Conservation (phyloP, 1,284 basidiomycete species). For the Apiotrichum veenhuisii region DNA sequence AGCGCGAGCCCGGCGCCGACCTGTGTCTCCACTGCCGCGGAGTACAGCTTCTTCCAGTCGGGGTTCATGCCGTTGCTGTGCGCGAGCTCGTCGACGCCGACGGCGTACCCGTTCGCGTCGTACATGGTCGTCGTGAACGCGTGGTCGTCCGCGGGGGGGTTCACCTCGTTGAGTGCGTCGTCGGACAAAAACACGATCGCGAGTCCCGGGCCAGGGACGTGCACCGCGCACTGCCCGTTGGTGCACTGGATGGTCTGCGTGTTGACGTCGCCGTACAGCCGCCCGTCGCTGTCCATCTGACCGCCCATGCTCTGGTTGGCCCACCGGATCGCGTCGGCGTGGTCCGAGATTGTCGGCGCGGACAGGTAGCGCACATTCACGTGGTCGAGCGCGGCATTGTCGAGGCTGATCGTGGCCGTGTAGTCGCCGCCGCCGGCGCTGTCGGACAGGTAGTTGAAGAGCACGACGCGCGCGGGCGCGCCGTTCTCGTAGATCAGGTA, state of each 20-base stretch:
- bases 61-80: constrained; percentile 45
- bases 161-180: constrained; percentile 50
- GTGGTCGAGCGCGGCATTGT: constrained; percentile 3
- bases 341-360: constrained; percentile 56
- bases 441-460: constrained; percentile 62
- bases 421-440: constrained; percentile 50
- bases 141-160: constrained; percentile 43
- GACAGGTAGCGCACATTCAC: constrained; percentile 47
- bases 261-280: constrained; percentile 55
- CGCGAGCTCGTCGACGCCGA: constrained; percentile 38
- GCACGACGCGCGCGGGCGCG: constrained; percentile 56
- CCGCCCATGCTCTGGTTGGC: constrained; percentile 65
- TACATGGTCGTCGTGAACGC: constrained; percentile 55
- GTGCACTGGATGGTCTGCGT: constrained; percentile 59
- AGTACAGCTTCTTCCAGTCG: neutral
- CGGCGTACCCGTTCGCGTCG: constrained; percentile 38
- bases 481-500: constrained; percentile 63
- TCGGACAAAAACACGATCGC: constrained; percentile 68
- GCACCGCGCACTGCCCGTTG: constrained; percentile 58
- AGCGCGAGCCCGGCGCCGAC: neutral
- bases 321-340: constrained; percentile 71
- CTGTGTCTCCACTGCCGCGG: neutral
- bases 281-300: constrained; percentile 62
- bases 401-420: constrained; percentile 13
- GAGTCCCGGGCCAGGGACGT: constrained; percentile 65